Evolutionary conservation across 371 early-diverging fungal genomes (phyloP).

Genomic region (Amoeboaphelidium occidentale): DNA sequence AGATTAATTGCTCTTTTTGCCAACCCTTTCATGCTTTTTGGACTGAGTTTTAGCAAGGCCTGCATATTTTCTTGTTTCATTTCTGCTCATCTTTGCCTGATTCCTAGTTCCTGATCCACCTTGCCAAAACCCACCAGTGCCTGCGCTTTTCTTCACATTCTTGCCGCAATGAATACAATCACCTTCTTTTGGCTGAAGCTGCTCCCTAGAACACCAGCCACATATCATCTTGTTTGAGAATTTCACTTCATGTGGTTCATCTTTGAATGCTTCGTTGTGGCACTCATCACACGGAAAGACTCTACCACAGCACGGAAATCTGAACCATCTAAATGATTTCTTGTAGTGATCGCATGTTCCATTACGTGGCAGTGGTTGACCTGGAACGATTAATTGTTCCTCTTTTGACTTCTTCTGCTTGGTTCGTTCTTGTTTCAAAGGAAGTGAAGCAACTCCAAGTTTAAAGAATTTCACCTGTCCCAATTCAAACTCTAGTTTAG

Average conservation of each 20-base stretch:
- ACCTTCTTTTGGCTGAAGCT: constrained; percentile 28
- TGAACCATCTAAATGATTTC: constrained; percentile 80
- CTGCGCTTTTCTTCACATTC: constrained; percentile 26
- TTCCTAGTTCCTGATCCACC: constrained; percentile 85
- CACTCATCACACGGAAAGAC: constrained; percentile 81
- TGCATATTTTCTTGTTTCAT: constrained; percentile 31
- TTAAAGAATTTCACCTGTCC: too few species aligned
- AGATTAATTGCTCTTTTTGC: too few species aligned
- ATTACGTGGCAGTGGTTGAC: constrained; percentile 13
- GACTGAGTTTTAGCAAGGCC: constrained; percentile 14
- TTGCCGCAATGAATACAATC: constrained; percentile 35
- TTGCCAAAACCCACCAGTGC: constrained; percentile 65
- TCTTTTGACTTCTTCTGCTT: too few species aligned
- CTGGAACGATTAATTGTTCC: too few species aligned
- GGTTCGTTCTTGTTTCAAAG: too few species aligned
- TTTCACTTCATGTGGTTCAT: constrained; percentile 34
- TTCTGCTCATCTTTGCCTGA: constrained; percentile 47
- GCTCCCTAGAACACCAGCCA: constrained; percentile 74
- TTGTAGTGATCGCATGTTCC: constrained; percentile 83
- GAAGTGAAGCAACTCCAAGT: too few species aligned
- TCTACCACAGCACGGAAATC: constrained; percentile 77
- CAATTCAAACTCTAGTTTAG: too few species aligned
- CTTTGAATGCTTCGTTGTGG: constrained; percentile 45
- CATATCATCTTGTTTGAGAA: constrained; percentile 71
- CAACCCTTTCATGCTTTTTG: constrained; percentile 2